Base-by-base conservation (phyloP, 164 flowering plant species). In the Nymphaea thermarum region DNA sequence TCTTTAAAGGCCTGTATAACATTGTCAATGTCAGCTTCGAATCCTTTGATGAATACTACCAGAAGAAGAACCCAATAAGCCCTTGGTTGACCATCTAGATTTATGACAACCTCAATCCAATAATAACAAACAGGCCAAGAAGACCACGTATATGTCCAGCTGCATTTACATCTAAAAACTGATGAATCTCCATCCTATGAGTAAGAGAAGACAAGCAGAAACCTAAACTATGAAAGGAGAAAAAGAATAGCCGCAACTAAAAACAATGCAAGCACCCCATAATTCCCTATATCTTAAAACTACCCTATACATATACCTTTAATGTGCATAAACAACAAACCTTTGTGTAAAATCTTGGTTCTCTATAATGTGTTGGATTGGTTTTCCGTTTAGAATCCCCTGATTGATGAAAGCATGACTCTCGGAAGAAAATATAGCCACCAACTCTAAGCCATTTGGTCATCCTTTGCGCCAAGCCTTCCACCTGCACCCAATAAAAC, bases 351-450 rank as follows among this genome's bases (percentile, higher is more conserved):
- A 82, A 95, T 72, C 91, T 84, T 41, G 99, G 99, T 65, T 90
- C 94, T 4, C 98, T 84, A 66, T 90, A 95, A 76, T 92, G 97
- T 44, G 94, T 92, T 63, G 97, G 98, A 74, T 92, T 90, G 76
- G 63, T 71, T 77, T 77, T 85, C 64, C 98, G 79, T 78, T 88
- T 91, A 60, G 69, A 76, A 72, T 91, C 98, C 41, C 96, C 99
- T 70, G 97, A 90, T 73, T 87, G 96, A 79, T 94, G 93, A 71
- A 90, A 90, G 75, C 98, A 91, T 57, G 98, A 91, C 74, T 94
- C 99, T 72, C 97, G 82, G 79, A 92, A 95, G 80, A 88, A 92
- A 65, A 95, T 84, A 77, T 65, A 82, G 6, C 99, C 99, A 6
- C 94, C 99, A 77, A 84, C 90, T 80, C 89, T 92, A 60, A 92